Evolutionary conservation across 2,329 filamentous ascomycete species (phyloP), one percentile per base, ranked within the genome.

Genomic region (Zelopaecilomyces penicillatus): DNA sequence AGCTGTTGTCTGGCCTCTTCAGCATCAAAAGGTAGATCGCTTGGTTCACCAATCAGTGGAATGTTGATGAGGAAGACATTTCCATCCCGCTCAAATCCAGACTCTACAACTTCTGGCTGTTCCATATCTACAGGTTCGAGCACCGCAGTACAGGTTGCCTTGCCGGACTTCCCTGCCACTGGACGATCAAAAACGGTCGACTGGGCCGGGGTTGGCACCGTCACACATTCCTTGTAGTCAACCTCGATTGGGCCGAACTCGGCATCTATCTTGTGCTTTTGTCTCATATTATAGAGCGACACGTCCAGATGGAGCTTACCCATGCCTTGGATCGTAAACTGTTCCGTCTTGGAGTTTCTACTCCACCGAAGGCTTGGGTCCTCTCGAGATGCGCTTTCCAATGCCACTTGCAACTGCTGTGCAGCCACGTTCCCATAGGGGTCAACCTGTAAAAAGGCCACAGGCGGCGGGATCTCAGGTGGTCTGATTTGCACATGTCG

Each of bases 401-500:
- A 70, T 1, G 85, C 83, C 5, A 84, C 79, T 45, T 87, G 79
- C 5, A 98, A 78, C 47, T 83, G 78, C 54, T 89, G 90, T 55
- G 89, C 85, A 52, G 90, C 88, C 30, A 83, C 76, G 30, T 87
- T 69, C 54, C 87, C 83, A 53, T 88, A 73, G 0, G 76, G 87
- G 52, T 97, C 91, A 29, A 97, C 82, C 48, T 90, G 87, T n/a
- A 94, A 83, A 63, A 97, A 98, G 58, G 96, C 95, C 0, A 98
- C 93, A 0, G 93, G 89, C 0, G 93, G 89, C 1, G 93, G 91
- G 1, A 96, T 87, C 47, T 86, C 78, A 29, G 95, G 93, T 0
- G 93, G 88, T 11, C 88, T 80, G 32, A 98, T 78, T 58, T 95
- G 89, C 11, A 97, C 69, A 11, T 76, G 82, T 41, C 83, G 80